Evolutionary conservation across 306 rosid genomes (phyloP), one percentile per base, ranked within the genome.

Genomic region (Prunus padus): DNA sequence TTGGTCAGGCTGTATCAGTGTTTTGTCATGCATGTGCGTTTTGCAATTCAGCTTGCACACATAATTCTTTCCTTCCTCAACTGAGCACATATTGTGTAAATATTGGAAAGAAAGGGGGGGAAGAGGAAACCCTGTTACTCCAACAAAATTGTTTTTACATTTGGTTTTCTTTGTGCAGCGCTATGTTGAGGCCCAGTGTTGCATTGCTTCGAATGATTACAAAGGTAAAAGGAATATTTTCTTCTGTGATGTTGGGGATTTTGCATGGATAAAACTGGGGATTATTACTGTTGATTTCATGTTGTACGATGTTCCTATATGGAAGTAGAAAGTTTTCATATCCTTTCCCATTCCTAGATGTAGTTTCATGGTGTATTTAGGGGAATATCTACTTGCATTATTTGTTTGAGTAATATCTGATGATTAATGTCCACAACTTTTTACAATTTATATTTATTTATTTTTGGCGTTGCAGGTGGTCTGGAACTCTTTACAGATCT

Each of bases 161-260:
- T 57, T 52, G 10, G 16, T 44, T 25, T 19, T 37, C 56, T 86
- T 22, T 52, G 55, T 85, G 87, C 86, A 96, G 99, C 92, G 99
- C 31, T 96, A 96, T 76, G 96, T 92, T 70, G 99, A 96, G 86
- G 98, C 98, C 81, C 99, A 92, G 66, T 96, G 99, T 81, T 90
- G 90, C 78, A 75, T 96, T 61, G 93, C 97, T 69, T 85, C 93
- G 75, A 96, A 96, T 78, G 97, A 92, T 84, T 96, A 92, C 81
- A 96, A 88, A 88, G 99, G 99, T 96, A 84, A 84, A 75, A n/a
- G 26, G 20, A 52, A 13, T 14, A 31, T 28, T 33, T 51, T 44
- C 67, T 65, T 28, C 5, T 46, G 22, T 33, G 10, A 19, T 69
- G 31, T 4, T 28, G 49, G 50, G 69, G 20, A 28, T 18, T 71